Percentiles rank a stretch among this genome's conserved stretches.
phyloP scores from a whole-genome alignment of 495 filamentous ascomycete species.

The Durotheca rogersii region DNA sequence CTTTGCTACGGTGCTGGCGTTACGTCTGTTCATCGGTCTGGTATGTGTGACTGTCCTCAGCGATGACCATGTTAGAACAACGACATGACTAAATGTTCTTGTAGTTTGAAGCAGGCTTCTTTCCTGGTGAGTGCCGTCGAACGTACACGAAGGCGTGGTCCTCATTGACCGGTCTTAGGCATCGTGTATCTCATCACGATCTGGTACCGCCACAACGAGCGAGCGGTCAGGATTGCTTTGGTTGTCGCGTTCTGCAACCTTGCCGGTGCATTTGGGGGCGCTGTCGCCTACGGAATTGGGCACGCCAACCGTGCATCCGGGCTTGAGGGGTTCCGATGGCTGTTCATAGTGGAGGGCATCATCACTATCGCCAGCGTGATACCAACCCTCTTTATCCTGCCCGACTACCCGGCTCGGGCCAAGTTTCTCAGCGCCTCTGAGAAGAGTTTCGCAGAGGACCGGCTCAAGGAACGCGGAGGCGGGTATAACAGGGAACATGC shows the following conservation, averaged over 20 bases:
- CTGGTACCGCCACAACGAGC: slow-evolving; percentile 53
- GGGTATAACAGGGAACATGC: slow-evolving; percentile 66
- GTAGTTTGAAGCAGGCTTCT: slow-evolving; percentile 44
- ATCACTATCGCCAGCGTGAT: slow-evolving; percentile 19
- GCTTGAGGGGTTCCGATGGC: slow-evolving; percentile 30
- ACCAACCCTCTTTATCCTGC: slow-evolving; percentile 51
- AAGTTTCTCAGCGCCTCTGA: slow-evolving; percentile 65
- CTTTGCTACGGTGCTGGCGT: slow-evolving; percentile 21
- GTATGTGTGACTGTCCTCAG: slow-evolving; percentile 14
- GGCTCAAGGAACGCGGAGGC: slow-evolving; percentile 58
- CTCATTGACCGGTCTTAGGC: slow-evolving; percentile 8
- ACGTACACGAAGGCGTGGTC: not conserved
- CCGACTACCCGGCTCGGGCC: slow-evolving; percentile 74
- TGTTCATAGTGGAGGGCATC: slow-evolving; percentile 26
- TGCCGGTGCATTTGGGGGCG: slow-evolving; percentile 50
- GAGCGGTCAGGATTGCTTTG: slow-evolving; percentile 47
- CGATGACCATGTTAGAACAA: not conserved
- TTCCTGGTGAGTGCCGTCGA: slow-evolving; percentile 30
- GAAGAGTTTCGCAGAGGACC: slow-evolving; percentile 60
- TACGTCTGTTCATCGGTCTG: slow-evolving; percentile 28
- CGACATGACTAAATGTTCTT: not conserved
- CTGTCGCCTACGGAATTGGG: slow-evolving; percentile 39
- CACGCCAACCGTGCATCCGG: slow-evolving; percentile 18
- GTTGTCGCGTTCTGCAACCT: slow-evolving; percentile 52
- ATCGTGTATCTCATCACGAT: slow-evolving; percentile 49